Conservation (phyloP, 441 rosid genomes). For the Adansonia madagascariensis region DNA sequence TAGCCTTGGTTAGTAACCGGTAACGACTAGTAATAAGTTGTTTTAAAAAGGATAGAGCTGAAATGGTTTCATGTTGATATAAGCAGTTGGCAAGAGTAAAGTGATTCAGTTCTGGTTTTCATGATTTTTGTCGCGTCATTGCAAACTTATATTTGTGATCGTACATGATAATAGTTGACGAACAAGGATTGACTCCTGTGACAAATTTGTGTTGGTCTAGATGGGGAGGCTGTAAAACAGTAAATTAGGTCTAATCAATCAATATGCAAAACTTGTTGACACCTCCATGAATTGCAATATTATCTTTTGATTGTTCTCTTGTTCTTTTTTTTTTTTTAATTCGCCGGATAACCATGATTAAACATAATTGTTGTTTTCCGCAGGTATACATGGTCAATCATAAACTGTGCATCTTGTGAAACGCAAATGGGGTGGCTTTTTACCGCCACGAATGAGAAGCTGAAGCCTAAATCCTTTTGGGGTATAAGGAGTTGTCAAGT, state of each 20-base stretch:
- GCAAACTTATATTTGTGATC: not conserved
- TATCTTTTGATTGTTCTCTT: not conserved
- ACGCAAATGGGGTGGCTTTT: slow-evolving; percentile 84
- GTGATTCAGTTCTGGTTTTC: not conserved
- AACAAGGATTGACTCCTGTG: too few relatives aligned
- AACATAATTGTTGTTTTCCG: slow-evolving; percentile 19
- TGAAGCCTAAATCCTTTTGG: slow-evolving; percentile 89
- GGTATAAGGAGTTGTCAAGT: slow-evolving; percentile 80
- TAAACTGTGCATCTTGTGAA: slow-evolving; percentile 62
- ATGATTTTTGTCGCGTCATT: not conserved
- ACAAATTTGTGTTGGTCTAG: too few relatives aligned
- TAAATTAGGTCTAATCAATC: not conserved
- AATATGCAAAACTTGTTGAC: not conserved
- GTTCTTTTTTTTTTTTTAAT: not conserved
- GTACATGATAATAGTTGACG: not conserved
- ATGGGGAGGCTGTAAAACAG: not conserved
- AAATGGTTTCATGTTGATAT: not conserved
- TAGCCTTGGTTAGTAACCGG: not conserved
- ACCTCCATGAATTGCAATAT: not conserved
- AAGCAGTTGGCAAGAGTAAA: not conserved
- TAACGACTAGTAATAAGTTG: not conserved
- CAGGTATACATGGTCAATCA: slow-evolving; percentile 90
- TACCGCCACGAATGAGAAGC: slow-evolving; percentile 60
- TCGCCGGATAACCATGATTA: not conserved
- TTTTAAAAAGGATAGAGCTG: not conserved